Evolutionary conservation across 1,284 basidiomycete genomes (phyloP), one percentile per base, ranked within the genome.

Genomic region (Ustilago hordei): DNA sequence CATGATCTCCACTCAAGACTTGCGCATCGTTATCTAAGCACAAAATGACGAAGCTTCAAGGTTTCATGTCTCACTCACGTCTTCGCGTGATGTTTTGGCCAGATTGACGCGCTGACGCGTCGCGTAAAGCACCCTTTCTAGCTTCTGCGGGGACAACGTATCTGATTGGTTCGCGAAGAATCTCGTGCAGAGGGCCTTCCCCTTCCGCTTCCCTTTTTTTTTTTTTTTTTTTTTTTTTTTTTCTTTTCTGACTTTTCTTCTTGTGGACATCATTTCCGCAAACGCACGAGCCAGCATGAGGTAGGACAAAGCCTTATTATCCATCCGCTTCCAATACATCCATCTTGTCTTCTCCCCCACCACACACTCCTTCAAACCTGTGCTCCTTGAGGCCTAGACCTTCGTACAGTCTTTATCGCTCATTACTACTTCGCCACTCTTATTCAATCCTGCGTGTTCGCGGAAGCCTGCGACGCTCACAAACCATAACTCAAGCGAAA

Each of bases 111-210:
- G 34, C 12, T 36, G 9, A 45, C 39, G 48, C 35, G 38, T 43
- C 67, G 67, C 52, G 67, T 69, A 63, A 69, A 63, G 19, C 60
- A 12, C 19, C 31, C 32, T 32, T 28, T 38, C 31, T 4, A 17
- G 41, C 11, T 48, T 36, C 43, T 58, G 41, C 15, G 35, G 48
- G 11, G 34, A 11, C 5, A n/a, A 6, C 23, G 41, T 12, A 7
- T n/a, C 39, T 35, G 43, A 55, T 38, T 35, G 36, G 36, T 17
- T 2, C n/a, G 19, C 23, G 45, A 48, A 48, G 45, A 48, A 48
- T 5, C 28, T 13, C 23, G 23, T 45, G 41, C 13, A 41, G 17
- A 28, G 23, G 23, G 23, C 23, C 23, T 48, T 48, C 45, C 28
- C 8, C 35, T 19, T 38, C 17, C 31, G 39, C 39, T 36, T 45